Evolutionary conservation across 2,329 filamentous ascomycete species (phyloP).

Genomic region (Exserohilum turcica): DNA sequence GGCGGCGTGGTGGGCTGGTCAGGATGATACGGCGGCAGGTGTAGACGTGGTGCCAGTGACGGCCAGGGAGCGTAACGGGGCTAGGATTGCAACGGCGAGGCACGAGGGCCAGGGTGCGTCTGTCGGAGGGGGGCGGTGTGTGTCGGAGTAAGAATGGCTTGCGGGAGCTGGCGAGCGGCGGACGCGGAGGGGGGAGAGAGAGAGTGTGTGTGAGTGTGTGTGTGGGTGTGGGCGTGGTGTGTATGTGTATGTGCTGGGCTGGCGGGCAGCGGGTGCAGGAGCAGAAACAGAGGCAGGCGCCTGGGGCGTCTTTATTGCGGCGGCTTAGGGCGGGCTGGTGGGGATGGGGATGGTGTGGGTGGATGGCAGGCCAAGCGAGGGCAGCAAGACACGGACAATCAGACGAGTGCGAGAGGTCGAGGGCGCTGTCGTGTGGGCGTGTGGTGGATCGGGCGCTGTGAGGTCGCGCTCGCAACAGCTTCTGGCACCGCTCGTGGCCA

Average conservation of each 20-base stretch:
- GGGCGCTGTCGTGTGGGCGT: conserved; percentile 7
- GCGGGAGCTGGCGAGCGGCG: conserved; percentile 2
- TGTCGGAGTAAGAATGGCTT: conserved; percentile 4
- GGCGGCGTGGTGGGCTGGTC: conserved; percentile 7
- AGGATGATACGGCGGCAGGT: conserved; percentile 15
- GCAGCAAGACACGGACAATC: conserved; percentile 27
- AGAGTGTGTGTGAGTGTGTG: too few relatives aligned
- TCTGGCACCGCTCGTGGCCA: conserved; percentile 21
- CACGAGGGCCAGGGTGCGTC: neutral
- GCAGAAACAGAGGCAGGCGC: too few relatives aligned
- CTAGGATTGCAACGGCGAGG: conserved; percentile 7
- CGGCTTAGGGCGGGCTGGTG: conserved; percentile 8
- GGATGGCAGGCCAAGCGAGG: neutral
- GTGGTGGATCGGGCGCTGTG: conserved; percentile 5
- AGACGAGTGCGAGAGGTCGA: too few relatives aligned
- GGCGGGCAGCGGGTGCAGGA: too few relatives aligned
- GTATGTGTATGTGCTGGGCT: too few relatives aligned
- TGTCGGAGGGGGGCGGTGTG: neutral
- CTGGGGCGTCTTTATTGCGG: conserved; percentile 20
- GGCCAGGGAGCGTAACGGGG: conserved; percentile 10
- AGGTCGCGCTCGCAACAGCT: conserved; percentile 12
- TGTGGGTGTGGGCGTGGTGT: too few relatives aligned
- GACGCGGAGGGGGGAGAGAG: too few relatives aligned
- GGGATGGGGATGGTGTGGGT: conserved; percentile 1
- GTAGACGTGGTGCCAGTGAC: conserved; percentile 7